These are phyloP conservation scores for Phylloporus arenicola DNA, from an alignment of 768 basidiomycete species.

Conservation along the genomic window DNA sequence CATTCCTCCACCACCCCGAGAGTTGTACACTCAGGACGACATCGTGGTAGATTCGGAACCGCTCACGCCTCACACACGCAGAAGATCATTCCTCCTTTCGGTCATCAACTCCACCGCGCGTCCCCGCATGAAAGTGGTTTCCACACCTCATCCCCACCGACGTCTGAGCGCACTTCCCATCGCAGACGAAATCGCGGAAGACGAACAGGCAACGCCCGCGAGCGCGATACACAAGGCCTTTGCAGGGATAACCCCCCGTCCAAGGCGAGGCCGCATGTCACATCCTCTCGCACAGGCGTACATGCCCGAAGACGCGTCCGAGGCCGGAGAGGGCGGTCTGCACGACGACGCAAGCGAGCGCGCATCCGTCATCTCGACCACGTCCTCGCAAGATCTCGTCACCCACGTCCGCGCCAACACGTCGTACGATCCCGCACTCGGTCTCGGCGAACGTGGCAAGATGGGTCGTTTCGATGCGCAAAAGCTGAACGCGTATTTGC, in stretches of 20 bases:
- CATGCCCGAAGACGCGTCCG: slow-evolving; percentile 34
- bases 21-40: slow-evolving; percentile 33
- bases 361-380: slow-evolving; percentile 72
- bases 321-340: slow-evolving; percentile 19
- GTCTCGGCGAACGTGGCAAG: slow-evolving; percentile 61
- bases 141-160: slow-evolving; percentile 42
- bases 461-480: slow-evolving; percentile 78
- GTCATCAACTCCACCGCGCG: slow-evolving; percentile 81
- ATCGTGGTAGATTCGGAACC: slow-evolving; percentile 38
- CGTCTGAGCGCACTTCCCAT: slow-evolving; percentile 62
- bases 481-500: slow-evolving; percentile 82
- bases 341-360: slow-evolving; percentile 48
- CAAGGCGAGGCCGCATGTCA: slow-evolving; percentile 47
- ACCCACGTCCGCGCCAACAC: slow-evolving; percentile 75
- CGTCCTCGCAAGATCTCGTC: slow-evolving; percentile 85
- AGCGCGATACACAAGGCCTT: slow-evolving; percentile 47
- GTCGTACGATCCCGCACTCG: slow-evolving; percentile 81
- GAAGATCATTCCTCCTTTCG: slow-evolving; percentile 75
- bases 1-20: slow-evolving; percentile 40
- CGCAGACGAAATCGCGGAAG: slow-evolving; percentile 34
- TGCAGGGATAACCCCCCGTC: slow-evolving; percentile 60
- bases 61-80: slow-evolving; percentile 65
- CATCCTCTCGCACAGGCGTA: slow-evolving; percentile 63
- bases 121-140: slow-evolving; percentile 45
- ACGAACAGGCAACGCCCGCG: slow-evolving; percentile 28